Percentiles rank a stretch among this genome's conserved stretches.
Evolutionary conservation across 2,329 filamentous ascomycete genomes (phyloP).

Genomic region (Colletotrichum sp.): DNA sequence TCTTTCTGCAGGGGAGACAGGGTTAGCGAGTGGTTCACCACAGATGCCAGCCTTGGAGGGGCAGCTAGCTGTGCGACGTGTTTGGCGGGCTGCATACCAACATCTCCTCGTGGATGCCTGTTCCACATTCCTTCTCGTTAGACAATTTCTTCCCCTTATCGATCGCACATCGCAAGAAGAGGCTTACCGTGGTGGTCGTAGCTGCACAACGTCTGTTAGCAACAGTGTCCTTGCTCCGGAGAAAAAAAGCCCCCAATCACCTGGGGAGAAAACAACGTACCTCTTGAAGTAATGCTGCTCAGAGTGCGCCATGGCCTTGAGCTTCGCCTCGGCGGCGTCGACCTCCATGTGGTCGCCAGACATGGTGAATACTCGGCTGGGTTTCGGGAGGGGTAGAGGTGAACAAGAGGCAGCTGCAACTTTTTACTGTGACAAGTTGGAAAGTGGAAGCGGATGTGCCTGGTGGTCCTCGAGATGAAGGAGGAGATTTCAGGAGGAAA

Average conservation of each 20-base stretch:
- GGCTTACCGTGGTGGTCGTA: conserved; percentile 94
- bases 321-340: conserved; percentile 64
- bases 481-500: conserved; percentile 8
- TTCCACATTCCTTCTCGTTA: conserved; percentile 2
- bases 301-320: conserved; percentile 83
- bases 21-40: not conserved
- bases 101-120: conserved; percentile 98
- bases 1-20: conserved; percentile 73
- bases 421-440: not conserved
- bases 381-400: not conserved
- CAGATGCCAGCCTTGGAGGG: not conserved
- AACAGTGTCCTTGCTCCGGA: not conserved
- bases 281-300: conserved; percentile 99
- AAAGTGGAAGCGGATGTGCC: not conserved
- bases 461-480: not conserved
- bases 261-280: conserved; percentile 48
- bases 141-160: conserved; percentile 11
- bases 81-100: conserved; percentile 67
- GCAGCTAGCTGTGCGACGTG: conserved; percentile 8
- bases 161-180: not conserved
- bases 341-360: conserved; percentile 60
- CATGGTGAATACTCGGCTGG: conserved; percentile 34
- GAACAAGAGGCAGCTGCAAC: not conserved
- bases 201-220: conserved; percentile 51
- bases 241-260: not conserved